Percentiles rank a stretch among this genome's conserved stretches.
These are phyloP conservation scores for Salix exigua DNA, from an alignment of 345 rosid genomes.

Conservation along the genomic window DNA sequence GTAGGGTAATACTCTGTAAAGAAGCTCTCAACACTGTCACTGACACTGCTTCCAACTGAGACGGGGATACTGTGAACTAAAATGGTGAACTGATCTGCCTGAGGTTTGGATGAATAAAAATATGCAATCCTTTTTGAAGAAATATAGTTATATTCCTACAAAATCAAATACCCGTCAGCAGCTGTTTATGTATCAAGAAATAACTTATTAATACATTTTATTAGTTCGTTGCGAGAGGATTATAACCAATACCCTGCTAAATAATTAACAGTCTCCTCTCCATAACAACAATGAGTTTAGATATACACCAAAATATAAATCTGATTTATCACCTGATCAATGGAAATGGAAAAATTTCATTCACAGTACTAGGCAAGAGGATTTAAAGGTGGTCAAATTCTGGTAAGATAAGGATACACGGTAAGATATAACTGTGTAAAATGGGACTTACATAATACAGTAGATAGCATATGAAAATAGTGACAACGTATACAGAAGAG, in stretches of 20 bases:
- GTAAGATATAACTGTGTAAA: background rate
- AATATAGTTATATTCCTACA: conserved; percentile 78
- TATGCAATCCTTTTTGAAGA: conserved; percentile 67
- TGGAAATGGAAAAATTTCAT: background rate
- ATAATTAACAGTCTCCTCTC: background rate
- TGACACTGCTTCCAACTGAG: conserved; percentile 58
- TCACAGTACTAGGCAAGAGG: conserved; percentile 3
- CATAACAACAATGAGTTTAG: background rate
- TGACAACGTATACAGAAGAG: conserved; percentile 62
- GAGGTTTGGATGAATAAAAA: conserved; percentile 77
- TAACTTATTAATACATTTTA: background rate
- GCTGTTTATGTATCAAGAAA: background rate
- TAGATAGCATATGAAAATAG: conserved; percentile 65
- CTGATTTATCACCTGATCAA: background rate
- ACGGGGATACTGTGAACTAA: conserved; percentile 76
- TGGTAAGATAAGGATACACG: background rate
- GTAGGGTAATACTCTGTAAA: conserved; percentile 60
- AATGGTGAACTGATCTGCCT: conserved; percentile 87
- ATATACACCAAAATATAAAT: background rate
- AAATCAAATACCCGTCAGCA: conserved; percentile 16
- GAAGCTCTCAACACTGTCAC: conserved; percentile 80
- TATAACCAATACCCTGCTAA: background rate
- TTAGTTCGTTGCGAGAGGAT: background rate
- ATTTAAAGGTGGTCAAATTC: background rate
- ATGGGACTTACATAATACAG: conserved; percentile 65